Conservation (phyloP, 164 flowering plant genomes). For the Nymphaea thermarum region DNA sequence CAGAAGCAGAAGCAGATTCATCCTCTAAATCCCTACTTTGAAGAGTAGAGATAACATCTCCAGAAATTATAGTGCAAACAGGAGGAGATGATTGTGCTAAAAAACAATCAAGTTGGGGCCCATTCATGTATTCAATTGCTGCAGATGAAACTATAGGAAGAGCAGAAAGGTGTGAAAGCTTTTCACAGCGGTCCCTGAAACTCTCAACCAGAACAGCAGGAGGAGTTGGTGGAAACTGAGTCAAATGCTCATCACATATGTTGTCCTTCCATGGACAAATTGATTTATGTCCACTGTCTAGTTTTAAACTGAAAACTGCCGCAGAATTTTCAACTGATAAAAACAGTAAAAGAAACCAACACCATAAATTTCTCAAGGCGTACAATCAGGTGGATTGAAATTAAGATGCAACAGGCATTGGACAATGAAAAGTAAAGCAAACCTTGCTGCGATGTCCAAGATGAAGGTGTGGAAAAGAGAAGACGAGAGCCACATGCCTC, state of each 20-base stretch:
- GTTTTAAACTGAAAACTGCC: slow-evolving; percentile 81
- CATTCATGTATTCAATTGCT: slow-evolving; percentile 46
- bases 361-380: background rate
- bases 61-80: slow-evolving; percentile 11
- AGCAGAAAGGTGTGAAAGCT: slow-evolving; percentile 47
- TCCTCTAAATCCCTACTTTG: slow-evolving; percentile 17
- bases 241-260: slow-evolving; percentile 66
- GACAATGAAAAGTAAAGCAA: slow-evolving; percentile 9
- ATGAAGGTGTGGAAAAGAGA: slow-evolving; percentile 75
- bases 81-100: slow-evolving; percentile 25
- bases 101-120: slow-evolving; percentile 55
- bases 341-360: background rate
- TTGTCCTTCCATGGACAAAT: slow-evolving; percentile 90
- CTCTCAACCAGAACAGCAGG: slow-evolving; percentile 47
- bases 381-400: background rate
- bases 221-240: slow-evolving; percentile 63
- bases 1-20: slow-evolving; percentile 25
- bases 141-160: slow-evolving; percentile 68
- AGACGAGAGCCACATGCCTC: slow-evolving; percentile 87
- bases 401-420: background rate
- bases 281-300: slow-evolving; percentile 76
- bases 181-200: slow-evolving; percentile 41
- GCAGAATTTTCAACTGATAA: slow-evolving; percentile 88
- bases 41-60: slow-evolving; percentile 11
- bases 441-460: slow-evolving; percentile 84